Percentiles rank a stretch among this genome's conserved stretches.
Evolutionary conservation across 2,329 filamentous ascomycete genomes (phyloP).

Genomic region (Phaeosphaeria sp.): DNA sequence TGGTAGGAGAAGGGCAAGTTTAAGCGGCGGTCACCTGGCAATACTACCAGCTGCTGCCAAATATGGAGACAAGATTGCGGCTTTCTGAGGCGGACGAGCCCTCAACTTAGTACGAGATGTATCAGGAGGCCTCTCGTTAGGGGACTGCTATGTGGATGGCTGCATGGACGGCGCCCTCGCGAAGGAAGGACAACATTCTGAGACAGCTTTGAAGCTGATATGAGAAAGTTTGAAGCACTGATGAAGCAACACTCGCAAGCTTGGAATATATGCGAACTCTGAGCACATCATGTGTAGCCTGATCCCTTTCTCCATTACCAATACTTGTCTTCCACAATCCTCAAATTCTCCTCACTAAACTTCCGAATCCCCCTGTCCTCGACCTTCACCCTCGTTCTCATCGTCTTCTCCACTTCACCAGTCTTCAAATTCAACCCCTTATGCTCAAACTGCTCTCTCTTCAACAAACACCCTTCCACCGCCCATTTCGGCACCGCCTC

Average conservation of each 20-base stretch:
- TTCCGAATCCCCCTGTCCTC: conserved; percentile 34
- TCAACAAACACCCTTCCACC: conserved; percentile 39
- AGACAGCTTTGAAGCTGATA: background rate
- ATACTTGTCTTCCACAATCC: conserved; percentile 31
- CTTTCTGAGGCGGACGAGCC: background rate
- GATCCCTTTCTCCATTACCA: conserved; percentile 17
- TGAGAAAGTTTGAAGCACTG: background rate
- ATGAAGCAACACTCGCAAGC: too few species aligned
- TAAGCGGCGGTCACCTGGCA: background rate
- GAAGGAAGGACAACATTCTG: background rate
- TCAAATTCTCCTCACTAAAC: conserved; percentile 33
- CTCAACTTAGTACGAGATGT: background rate
- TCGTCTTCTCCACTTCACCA: conserved; percentile 26
- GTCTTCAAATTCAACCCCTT: conserved; percentile 38
- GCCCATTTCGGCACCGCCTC: conserved; percentile 41
- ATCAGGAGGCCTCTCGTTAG: background rate
- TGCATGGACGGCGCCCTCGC: background rate
- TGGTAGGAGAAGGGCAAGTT: background rate
- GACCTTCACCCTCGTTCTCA: conserved; percentile 30
- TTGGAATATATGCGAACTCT: too few species aligned
- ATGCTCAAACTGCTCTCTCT: conserved; percentile 40
- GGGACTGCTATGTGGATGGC: background rate
- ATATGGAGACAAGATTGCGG: background rate
- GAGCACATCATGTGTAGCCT: too few species aligned
- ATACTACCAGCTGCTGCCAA: background rate